Conservation (phyloP, 306 rosid species). For the Trichosanthes cucumerina region DNA sequence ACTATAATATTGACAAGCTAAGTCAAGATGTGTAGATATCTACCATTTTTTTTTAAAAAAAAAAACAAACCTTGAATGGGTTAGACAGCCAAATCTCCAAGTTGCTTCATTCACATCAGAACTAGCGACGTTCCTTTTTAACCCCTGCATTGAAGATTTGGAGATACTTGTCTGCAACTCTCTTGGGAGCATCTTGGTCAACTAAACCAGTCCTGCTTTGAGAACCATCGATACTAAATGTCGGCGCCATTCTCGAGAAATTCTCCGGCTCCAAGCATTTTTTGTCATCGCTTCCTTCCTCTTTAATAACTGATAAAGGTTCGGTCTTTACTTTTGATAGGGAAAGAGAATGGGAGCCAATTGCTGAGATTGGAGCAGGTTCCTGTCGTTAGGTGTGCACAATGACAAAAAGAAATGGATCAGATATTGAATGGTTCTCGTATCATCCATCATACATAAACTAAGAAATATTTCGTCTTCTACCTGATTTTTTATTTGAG, state of each 20-base stretch:
- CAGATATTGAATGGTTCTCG: not conserved
- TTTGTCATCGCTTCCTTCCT: not conserved
- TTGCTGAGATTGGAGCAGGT: not conserved
- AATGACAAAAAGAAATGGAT: not conserved
- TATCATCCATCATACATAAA: not conserved
- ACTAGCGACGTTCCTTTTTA: not conserved
- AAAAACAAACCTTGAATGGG: not conserved
- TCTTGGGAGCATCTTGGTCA: not conserved
- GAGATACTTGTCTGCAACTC: conserved; percentile 10
- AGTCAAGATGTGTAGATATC: not conserved
- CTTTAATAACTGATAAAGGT: not conserved
- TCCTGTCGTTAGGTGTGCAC: not conserved
- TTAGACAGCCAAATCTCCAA: not conserved
- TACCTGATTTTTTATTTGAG: not conserved
- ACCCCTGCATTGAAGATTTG: conserved; percentile 1
- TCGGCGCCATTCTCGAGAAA: not conserved
- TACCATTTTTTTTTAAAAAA: not conserved
- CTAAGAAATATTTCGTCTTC: not conserved
- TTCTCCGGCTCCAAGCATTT: not conserved
- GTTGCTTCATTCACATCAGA: not conserved
- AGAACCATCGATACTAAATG: not conserved
- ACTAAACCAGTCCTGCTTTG: not conserved
- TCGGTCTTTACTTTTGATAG: not conserved
- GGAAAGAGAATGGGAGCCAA: not conserved
- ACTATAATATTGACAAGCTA: not conserved